Base-by-base conservation (phyloP, 164 flowering plant genomes). In the Vitis riparia region DNA sequence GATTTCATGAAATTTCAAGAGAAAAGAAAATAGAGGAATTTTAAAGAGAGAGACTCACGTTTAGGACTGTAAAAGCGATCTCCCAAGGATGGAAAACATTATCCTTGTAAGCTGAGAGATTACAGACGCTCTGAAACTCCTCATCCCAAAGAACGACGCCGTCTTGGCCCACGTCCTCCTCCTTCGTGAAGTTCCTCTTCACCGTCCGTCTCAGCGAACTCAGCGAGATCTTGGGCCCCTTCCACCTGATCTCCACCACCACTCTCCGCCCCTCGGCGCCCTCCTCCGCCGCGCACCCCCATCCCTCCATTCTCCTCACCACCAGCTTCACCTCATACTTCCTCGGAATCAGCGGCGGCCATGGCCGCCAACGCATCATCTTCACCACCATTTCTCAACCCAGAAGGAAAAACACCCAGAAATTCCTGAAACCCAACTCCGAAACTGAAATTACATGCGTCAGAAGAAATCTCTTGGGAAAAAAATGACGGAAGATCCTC, bases 301-400 rank as follows among this genome's bases (percentile, higher is more conserved):
- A 73, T 48, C 90, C 88, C 65, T 89, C 86, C 17, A 92, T 51
- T 72, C 85, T 76, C 67, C 76, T 14, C n/a, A 96, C 77, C 8
- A 80, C 78, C 11, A 96, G 75, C 75, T 74, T 90, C 62, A 93
- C 98, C 82, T 87, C 89, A 75, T 80, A 93, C 80, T 91, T 93
- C 75, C 64, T 88, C 75, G 91, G 63, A 62, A 72, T 53, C 63
- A 82, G 67, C 8, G 97, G 95, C 73, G 97, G 97, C 99, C 98
- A 91, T 47, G 97, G 97, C 75, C 97, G 83, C 99, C 99, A 91
- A 80, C 77, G 84, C 89, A 93, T 96, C 96, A 93, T 91, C 83
- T 83, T 91, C 89, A 89, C 99, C 82, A 87, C 98, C 98, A 88
- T 93, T 79, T 65, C 58, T 51, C 68, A 27, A 8, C 8, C 7